phyloP scores from a whole-genome alignment of 305 asterid genomes.

The Coffea humblotiana region DNA sequence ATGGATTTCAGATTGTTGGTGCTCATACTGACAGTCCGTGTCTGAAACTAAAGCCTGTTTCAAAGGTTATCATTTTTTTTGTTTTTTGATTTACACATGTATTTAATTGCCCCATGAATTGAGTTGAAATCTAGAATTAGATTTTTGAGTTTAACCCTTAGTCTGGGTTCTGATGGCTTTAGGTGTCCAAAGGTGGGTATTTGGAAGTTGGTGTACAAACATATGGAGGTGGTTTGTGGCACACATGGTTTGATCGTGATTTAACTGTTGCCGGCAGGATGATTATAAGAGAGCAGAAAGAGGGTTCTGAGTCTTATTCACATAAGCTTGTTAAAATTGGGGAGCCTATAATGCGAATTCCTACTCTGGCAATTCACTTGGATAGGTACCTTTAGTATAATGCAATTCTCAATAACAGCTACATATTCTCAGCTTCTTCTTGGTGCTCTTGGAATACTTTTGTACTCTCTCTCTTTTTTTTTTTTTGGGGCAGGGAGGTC shows the following conservation, averaged over 20 bases:
- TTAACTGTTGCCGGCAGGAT: constrained; percentile 86
- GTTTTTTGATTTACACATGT: not conserved
- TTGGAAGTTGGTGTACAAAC: constrained; percentile 93
- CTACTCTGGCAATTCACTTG: constrained; percentile 94
- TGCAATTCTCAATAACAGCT: constrained; percentile 7
- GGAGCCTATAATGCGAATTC: constrained; percentile 95
- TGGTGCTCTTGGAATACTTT: not conserved
- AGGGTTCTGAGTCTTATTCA: constrained; percentile 57
- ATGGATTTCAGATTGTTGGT: constrained; percentile 79
- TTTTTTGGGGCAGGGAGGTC: constrained; percentile 56
- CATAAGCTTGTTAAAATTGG: constrained; percentile 72
- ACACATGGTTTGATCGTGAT: constrained; percentile 98
- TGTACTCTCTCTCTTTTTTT: not conserved
- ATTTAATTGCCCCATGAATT: not conserved
- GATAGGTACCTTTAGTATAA: constrained; percentile 57
- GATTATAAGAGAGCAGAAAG: constrained; percentile 55
- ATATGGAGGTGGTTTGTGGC: constrained; percentile 98
- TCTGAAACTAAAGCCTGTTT: constrained; percentile 72
- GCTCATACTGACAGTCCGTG: constrained; percentile 99
- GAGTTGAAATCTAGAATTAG: too few relatives aligned
- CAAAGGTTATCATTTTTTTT: constrained; percentile 51
- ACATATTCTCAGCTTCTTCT: not conserved
- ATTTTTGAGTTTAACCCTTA: not conserved
- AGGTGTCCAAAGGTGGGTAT: constrained; percentile 90
- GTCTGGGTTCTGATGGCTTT: constrained; percentile 12